These are phyloP conservation scores for Talaromyces marneffei DNA, from an alignment of 2,329 filamentous ascomycete genomes.

Conservation along the genomic window DNA sequence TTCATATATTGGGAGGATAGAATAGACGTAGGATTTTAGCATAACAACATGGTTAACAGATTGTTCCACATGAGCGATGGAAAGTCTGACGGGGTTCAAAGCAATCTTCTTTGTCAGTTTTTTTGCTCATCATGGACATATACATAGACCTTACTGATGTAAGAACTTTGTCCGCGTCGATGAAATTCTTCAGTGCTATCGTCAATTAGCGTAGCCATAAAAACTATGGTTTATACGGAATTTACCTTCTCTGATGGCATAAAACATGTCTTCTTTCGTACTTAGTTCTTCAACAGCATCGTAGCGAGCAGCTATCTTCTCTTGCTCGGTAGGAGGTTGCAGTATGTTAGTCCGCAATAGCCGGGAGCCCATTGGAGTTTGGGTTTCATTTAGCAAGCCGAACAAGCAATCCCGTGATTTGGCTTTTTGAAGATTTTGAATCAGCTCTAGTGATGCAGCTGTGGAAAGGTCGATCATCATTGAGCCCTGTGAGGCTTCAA, in stretches of 20 bases:
- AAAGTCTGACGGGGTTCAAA: slow-evolving; percentile 61
- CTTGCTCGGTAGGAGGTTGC: slow-evolving; percentile 72
- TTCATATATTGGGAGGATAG: slow-evolving; percentile 61
- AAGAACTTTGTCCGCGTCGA: slow-evolving; percentile 73
- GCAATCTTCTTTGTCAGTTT: slow-evolving; percentile 56
- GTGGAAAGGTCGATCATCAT: slow-evolving; percentile 96
- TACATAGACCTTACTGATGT: slow-evolving; percentile 54
- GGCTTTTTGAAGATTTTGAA: slow-evolving; percentile 73
- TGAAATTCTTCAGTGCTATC: slow-evolving; percentile 64
- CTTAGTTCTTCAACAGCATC: slow-evolving; percentile 79
- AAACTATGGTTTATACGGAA: background rate
- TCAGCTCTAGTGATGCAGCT: slow-evolving; percentile 78
- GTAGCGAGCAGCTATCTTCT: slow-evolving; percentile 65
- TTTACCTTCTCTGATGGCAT: slow-evolving; percentile 62
- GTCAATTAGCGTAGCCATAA: slow-evolving; percentile 9
- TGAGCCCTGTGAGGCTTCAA: slow-evolving; percentile 79
- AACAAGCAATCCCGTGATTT: slow-evolving; percentile 80
- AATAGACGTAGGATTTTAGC: slow-evolving; percentile 72
- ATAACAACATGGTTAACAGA: slow-evolving; percentile 81
- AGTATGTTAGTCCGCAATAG: slow-evolving; percentile 79
- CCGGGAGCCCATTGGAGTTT: slow-evolving; percentile 82
- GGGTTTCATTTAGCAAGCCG: slow-evolving; percentile 75
- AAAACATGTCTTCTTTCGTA: slow-evolving; percentile 79
- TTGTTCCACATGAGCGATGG: slow-evolving; percentile 66
- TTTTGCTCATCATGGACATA: background rate